phyloP scores from a whole-genome alignment of 2,329 filamentous ascomycete species.

The Grosmannia serpens region DNA sequence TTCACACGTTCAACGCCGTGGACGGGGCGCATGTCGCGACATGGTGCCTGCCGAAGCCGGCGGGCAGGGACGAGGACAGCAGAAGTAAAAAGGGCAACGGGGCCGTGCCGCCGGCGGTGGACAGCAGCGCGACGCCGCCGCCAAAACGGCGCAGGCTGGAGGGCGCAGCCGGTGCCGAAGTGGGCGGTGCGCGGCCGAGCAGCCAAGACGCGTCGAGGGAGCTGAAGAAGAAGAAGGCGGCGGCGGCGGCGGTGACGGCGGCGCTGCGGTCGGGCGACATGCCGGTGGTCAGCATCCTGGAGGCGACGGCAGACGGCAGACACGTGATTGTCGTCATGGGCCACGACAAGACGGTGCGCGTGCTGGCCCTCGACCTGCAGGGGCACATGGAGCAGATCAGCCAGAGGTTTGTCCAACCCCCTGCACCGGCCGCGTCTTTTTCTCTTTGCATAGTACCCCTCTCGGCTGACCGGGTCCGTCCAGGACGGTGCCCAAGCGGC shows the following conservation, averaged over 20 bases:
- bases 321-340: constrained; percentile 69
- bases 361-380: constrained; percentile 56
- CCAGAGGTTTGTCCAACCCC: constrained; percentile 44
- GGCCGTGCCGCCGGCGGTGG: constrained; percentile 14
- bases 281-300: constrained; percentile 59
- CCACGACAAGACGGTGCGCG: constrained; percentile 86
- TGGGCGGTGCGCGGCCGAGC: neutral
- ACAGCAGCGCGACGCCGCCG: constrained; percentile 22
- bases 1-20: constrained; percentile 55
- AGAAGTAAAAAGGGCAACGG: constrained; percentile 15
- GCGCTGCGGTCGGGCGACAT: constrained; percentile 30
- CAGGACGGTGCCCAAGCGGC: constrained; percentile 81
- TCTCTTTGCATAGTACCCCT: constrained; percentile 6
- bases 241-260: constrained; percentile 10
- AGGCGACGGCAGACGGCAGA: constrained; percentile 49
- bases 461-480: neutral
- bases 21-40: constrained; percentile 46
- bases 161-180: constrained; percentile 8
- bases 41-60: constrained; percentile 41
- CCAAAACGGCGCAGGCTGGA: constrained; percentile 17
- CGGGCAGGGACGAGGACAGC: neutral
- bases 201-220: neutral
- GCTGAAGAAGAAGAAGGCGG: neutral
- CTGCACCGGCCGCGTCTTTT: constrained; percentile 1
- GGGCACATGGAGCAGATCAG: constrained; percentile 57